phyloP scores from a whole-genome alignment of 495 filamentous ascomycete species.

The Xylaria telfairii region DNA sequence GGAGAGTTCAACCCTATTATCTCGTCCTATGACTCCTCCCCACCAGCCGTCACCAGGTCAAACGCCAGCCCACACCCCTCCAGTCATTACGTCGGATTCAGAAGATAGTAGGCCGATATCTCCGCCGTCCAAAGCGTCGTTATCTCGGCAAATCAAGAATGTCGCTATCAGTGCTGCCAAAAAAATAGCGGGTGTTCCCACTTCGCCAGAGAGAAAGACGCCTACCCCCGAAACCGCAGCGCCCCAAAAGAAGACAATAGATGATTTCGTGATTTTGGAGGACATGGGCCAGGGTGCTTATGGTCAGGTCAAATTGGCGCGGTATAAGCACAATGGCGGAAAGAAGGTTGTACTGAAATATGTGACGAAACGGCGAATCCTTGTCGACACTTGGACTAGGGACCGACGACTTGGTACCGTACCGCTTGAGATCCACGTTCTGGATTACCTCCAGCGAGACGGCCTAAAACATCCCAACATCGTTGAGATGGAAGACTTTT shows the following conservation, averaged over 20 bases:
- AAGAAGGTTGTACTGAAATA: slow-evolving; percentile 96
- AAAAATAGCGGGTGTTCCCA: slow-evolving; percentile 50
- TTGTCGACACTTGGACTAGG: slow-evolving; percentile 98
- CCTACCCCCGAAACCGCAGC: slow-evolving; percentile 31
- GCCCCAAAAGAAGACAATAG: slow-evolving; percentile 69
- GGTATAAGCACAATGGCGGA: slow-evolving; percentile 74
- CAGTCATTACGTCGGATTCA: slow-evolving; percentile 59
- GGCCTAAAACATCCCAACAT: slow-evolving; percentile 92
- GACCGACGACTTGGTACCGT: slow-evolving; percentile 96
- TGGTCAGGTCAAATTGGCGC: slow-evolving; percentile 95
- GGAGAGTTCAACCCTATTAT: slow-evolving; percentile 61
- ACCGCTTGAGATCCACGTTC: slow-evolving; percentile 94
- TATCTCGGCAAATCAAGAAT: slow-evolving; percentile 78
- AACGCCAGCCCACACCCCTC: slow-evolving; percentile 56
- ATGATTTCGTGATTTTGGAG: slow-evolving; percentile 91
- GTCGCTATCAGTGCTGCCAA: slow-evolving; percentile 61
- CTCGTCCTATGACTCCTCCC: slow-evolving; percentile 68
- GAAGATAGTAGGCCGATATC: slow-evolving; percentile 44
- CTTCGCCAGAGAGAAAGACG: slow-evolving; percentile 44
- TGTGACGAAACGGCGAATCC: slow-evolving; percentile 94
- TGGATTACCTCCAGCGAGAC: slow-evolving; percentile 90
- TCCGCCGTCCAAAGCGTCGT: slow-evolving; percentile 57
- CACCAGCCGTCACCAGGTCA: slow-evolving; percentile 83
- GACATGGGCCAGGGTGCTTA: slow-evolving; percentile 99
- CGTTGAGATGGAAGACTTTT: slow-evolving; percentile 98